Percentiles rank a stretch among this genome's conserved stretches.
phyloP scores from a whole-genome alignment of 495 filamentous ascomycete genomes.

The Saxophila tyrrhenica region DNA sequence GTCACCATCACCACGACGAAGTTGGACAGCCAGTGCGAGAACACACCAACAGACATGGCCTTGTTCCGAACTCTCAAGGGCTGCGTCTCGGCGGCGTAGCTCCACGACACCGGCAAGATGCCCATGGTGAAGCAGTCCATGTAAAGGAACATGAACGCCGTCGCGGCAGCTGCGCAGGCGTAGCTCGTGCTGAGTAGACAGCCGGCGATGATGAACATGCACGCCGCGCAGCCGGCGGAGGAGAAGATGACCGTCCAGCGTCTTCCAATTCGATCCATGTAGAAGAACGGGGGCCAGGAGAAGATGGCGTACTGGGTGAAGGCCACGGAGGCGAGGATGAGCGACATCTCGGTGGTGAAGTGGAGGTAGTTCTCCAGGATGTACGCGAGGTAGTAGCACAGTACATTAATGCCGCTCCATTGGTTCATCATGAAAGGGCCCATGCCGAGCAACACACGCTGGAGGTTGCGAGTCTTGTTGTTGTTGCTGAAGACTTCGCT shows the following conservation, averaged over 20 bases:
- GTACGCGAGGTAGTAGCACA: constrained; percentile 8
- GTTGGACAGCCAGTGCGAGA: constrained; percentile 1
- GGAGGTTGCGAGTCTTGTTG: constrained; percentile 8
- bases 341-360: background rate
- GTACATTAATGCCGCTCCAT: constrained; percentile 5
- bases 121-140: constrained; percentile 30
- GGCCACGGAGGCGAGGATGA: constrained; percentile 5
- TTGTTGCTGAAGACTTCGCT: constrained; percentile 9
- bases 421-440: constrained; percentile 7
- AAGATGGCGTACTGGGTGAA: constrained; percentile 9
- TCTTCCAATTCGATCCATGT: constrained; percentile 5
- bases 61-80: constrained; percentile 60
- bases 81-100: constrained; percentile 46
- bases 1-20: constrained; percentile 12
- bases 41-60: constrained; percentile 41
- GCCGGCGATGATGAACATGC: constrained; percentile 6
- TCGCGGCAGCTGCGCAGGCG: background rate
- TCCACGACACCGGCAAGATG: constrained; percentile 34
- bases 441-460: constrained; percentile 7
- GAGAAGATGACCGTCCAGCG: constrained; percentile 4
- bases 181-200: background rate
- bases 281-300: constrained; percentile 6
- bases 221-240: background rate
- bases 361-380: constrained; percentile 4
- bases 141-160: constrained; percentile 24